Evolutionary conservation across 495 filamentous ascomycete genomes (phyloP).

Genomic region (Talaromyces thailandensis): DNA sequence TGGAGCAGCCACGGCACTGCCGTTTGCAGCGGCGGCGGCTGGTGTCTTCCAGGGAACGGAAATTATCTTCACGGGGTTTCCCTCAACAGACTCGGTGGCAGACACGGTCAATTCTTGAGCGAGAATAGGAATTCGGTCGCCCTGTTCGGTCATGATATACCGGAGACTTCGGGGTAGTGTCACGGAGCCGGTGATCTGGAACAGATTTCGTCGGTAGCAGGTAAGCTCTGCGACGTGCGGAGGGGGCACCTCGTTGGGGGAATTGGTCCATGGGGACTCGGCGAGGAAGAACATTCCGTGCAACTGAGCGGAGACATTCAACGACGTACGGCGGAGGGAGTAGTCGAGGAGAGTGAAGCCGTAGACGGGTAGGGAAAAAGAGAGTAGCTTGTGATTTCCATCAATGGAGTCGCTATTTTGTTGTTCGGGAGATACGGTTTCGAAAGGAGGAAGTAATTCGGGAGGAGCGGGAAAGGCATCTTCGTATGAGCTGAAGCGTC

Average conservation of each 20-base stretch:
- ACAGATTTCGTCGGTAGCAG: slow-evolving; percentile 85
- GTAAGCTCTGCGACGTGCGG: slow-evolving; percentile 64
- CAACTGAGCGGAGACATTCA: slow-evolving; percentile 71
- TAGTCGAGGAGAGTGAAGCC: slow-evolving; percentile 64
- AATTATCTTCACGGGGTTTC: slow-evolving; percentile 81
- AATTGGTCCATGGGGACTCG: slow-evolving; percentile 52
- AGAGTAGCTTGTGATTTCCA: slow-evolving; percentile 69
- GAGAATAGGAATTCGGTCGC: slow-evolving; percentile 62
- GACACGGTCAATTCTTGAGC: slow-evolving; percentile 73
- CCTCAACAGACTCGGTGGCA: slow-evolving; percentile 84
- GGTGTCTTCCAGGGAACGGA: slow-evolving; percentile 89
- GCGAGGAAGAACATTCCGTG: slow-evolving; percentile 96
- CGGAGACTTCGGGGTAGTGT: slow-evolving; percentile 63
- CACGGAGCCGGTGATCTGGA: slow-evolving; percentile 79
- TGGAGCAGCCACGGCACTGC: slow-evolving; percentile 33
- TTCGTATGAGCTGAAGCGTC: slow-evolving; percentile 47
- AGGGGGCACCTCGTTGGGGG: slow-evolving; percentile 26
- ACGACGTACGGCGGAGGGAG: slow-evolving; percentile 46
- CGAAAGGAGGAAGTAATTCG: slow-evolving; percentile 40
- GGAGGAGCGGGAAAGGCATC: slow-evolving; percentile 47
- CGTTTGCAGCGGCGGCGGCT: slow-evolving; percentile 52
- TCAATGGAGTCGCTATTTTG: slow-evolving; percentile 41
- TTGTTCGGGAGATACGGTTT: slow-evolving; percentile 31
- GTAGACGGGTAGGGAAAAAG: slow-evolving; percentile 63
- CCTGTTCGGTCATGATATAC: slow-evolving; percentile 69